Base-by-base conservation (phyloP, 352 stramenopile species). In the Saprolegnia parasitica region DNA sequence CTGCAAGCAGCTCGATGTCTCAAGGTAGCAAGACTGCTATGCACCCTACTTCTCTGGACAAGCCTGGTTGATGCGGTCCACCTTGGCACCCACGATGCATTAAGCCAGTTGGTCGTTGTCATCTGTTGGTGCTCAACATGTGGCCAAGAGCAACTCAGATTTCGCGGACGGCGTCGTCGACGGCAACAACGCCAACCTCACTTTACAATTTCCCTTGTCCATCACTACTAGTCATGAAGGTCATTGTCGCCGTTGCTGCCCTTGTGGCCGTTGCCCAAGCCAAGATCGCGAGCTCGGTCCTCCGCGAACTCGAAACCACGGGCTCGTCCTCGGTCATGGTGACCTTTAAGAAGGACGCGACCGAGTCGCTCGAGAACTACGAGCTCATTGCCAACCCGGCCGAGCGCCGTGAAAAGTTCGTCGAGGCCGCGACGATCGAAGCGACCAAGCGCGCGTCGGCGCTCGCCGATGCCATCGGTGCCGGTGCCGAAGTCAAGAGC, bases 131-230 rank as follows among this genome's bases (percentile, higher is more conserved):
- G 5, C 29, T 35, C 29, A 35, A 35, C 29, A 35, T 35, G 29
- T 35, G 29, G 29, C 29, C 2, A 35, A 35, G 29, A 5, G 29
- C 29, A 35, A 35, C 29, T 35, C 29, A 35, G 29, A 35, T 35
- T 35, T 35, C 29, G 29, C 29, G 2, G 29, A 35, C 29, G 29
- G 29, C 29, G 29, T 35, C n/a, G n/a, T n/a, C 29, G 29, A 35
- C 29, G 29, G 5, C 29, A 5, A 35, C 2, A 35, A 5, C 29
- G 29, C 29, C 29, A 35, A 35, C 29, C 29, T 35, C 52, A 60
- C 20, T 60, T 60, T 60, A 60, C 52, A 60, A 60, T 60, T 60
- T 60, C 24, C 13, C 16, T 58, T 58, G 52, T 58, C n/a, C n/a
- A n/a, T n/a, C n/a, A 16, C 52, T n/a, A n/a, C n/a, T n/a, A n/a